Percentiles rank a stretch among this genome's conserved stretches.
Evolutionary conservation across 2,329 filamentous ascomycete genomes (phyloP).

Genomic region (Tothia fuscella): DNA sequence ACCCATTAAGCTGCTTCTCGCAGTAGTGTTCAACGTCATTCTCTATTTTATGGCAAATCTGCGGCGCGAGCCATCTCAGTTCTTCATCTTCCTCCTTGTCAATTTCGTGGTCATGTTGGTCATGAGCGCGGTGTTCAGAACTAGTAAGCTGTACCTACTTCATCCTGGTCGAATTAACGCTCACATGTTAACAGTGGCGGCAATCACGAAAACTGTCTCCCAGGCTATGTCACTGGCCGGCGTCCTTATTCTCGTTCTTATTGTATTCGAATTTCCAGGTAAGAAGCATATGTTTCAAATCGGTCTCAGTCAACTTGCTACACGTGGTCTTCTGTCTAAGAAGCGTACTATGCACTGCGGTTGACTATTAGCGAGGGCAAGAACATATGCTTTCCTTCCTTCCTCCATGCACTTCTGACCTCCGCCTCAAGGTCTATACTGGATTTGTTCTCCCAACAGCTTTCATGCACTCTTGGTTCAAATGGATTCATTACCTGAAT

Average conservation of each 20-base stretch:
- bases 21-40: conserved; percentile 46
- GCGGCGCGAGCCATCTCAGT: conserved; percentile 44
- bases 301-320: no score
- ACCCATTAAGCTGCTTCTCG: conserved; percentile 45
- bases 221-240: conserved; percentile 29
- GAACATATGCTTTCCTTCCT: no score
- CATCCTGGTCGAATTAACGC: conserved; percentile 11
- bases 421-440: conserved; percentile 13
- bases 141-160: no score
- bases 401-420: background rate
- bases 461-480: conserved; percentile 31
- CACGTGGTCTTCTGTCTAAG: no score
- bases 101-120: conserved; percentile 44
- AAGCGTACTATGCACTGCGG: no score
- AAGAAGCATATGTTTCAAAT: background rate
- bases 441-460: conserved; percentile 27
- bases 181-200: conserved; percentile 5
- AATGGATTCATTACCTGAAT: conserved; percentile 31
- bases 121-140: conserved; percentile 31
- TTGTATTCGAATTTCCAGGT: conserved; percentile 22
- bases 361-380: no score
- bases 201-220: conserved; percentile 19
- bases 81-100: conserved; percentile 50
- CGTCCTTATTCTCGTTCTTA: conserved; percentile 28
- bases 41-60: conserved; percentile 52